These are phyloP conservation scores for Calonectria crousiana DNA, from an alignment of 2,329 filamentous ascomycete species.

Conservation along the genomic window DNA sequence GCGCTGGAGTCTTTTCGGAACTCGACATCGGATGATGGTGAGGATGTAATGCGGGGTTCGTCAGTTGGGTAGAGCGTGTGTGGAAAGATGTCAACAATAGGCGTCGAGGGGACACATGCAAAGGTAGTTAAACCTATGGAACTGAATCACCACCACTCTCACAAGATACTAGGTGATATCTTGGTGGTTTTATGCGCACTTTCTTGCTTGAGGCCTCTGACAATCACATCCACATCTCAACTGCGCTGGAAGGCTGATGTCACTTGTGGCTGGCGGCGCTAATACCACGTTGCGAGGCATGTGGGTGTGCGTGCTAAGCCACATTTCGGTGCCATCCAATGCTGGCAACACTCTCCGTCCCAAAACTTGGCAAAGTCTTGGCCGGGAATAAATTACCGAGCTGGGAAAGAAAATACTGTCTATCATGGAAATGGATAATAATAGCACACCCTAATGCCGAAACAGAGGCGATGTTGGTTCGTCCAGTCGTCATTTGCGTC, in stretches of 20 bases:
- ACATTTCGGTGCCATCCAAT: conserved; percentile 11
- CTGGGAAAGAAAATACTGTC: background rate
- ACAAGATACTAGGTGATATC: background rate
- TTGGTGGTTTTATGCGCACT: background rate
- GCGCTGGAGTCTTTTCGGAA: conserved; percentile 19
- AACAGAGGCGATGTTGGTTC: background rate
- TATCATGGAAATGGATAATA: background rate
- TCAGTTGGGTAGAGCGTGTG: background rate
- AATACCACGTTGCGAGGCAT: conserved; percentile 34
- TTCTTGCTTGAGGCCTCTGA: conserved; percentile 32
- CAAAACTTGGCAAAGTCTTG: background rate
- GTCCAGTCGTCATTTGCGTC: background rate
- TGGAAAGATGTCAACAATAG: background rate
- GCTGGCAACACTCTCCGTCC: background rate
- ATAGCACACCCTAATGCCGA: background rate
- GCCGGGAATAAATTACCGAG: background rate
- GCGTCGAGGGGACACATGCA: background rate
- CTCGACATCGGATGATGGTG: conserved; percentile 13
- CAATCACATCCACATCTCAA: background rate
- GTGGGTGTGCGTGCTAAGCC: conserved; percentile 35
- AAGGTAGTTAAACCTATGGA: background rate
- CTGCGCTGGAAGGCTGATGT: conserved; percentile 36
- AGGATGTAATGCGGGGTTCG: conserved; percentile 11
- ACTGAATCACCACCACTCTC: background rate
- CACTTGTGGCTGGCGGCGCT: conserved; percentile 38